Evolutionary conservation across 1,284 basidiomycete species (phyloP).

Genomic region (Ceratorhiza oryzae-sativae): DNA sequence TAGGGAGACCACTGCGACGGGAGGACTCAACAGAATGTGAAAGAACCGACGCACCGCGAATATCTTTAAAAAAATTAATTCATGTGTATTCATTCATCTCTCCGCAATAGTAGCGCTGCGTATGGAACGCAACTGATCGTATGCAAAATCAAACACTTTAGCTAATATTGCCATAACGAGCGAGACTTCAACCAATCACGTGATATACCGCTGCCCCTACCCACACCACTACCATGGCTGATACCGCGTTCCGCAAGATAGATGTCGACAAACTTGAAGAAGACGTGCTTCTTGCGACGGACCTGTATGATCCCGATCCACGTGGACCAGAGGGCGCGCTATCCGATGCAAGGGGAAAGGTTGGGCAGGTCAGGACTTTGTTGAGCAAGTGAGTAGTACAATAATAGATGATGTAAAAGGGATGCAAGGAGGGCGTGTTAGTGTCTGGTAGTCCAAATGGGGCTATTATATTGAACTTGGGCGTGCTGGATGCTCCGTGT

Average conservation of each 20-base stretch:
- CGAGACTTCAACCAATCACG: background rate
- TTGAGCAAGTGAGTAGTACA: slow-evolving; percentile 71
- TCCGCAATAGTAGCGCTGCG: too few relatives aligned
- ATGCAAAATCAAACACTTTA: background rate
- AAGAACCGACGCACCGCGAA: too few relatives aligned
- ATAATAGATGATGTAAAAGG: too few relatives aligned
- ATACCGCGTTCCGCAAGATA: slow-evolving; percentile 86
- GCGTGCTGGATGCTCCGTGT: background rate
- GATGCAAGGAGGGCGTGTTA: too few relatives aligned
- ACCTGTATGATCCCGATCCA: slow-evolving; percentile 88
- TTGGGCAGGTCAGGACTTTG: slow-evolving; percentile 72
- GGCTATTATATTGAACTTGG: too few relatives aligned
- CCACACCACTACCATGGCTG: slow-evolving; percentile 58
- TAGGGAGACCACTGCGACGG: too few relatives aligned
- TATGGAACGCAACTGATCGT: too few relatives aligned
- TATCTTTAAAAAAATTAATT: too few relatives aligned
- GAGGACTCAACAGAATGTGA: too few relatives aligned
- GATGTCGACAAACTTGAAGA: slow-evolving; percentile 95
- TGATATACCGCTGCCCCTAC: background rate
- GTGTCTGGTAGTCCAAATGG: too few relatives aligned
- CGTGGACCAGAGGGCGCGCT: slow-evolving; percentile 77
- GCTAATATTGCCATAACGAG: background rate
- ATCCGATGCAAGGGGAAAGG: slow-evolving; percentile 78
- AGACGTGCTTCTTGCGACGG: slow-evolving; percentile 82
- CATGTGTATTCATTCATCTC: too few relatives aligned